Conservation (phyloP, 2,329 filamentous ascomycete species). For the Fusarium verticillioides region DNA sequence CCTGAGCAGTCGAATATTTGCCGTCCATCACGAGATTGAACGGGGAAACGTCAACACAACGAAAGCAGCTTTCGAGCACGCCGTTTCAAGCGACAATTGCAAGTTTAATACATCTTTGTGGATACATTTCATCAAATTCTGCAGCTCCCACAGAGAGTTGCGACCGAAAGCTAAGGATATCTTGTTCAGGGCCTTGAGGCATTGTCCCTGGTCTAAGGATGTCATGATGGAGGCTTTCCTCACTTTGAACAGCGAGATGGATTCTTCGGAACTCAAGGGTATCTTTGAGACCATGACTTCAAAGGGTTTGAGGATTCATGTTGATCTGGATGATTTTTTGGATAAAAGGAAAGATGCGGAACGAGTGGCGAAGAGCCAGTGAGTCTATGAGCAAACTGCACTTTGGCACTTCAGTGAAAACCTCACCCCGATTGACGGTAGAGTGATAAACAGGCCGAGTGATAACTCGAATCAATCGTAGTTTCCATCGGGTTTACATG, state of each 20-base stretch:
- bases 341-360: constrained; percentile 43
- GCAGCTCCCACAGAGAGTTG: constrained; percentile 51
- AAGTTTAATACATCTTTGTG: constrained; percentile 58
- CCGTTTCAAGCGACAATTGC: constrained; percentile 55
- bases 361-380: too few species aligned
- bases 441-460: too few species aligned
- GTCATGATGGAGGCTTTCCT: constrained; percentile 64
- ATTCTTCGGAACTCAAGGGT: constrained; percentile 59
- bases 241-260: constrained; percentile 57
- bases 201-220: constrained; percentile 62
- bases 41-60: constrained; percentile 62
- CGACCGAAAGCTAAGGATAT: constrained; percentile 58
- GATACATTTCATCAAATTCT: constrained; percentile 63
- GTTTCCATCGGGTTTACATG: too few species aligned
- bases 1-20: constrained; percentile 59
- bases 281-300: constrained; percentile 60
- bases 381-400: too few species aligned
- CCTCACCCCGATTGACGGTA: too few species aligned
- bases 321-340: constrained; percentile 63
- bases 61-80: constrained; percentile 63
- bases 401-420: too few species aligned
- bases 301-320: constrained; percentile 62
- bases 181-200: constrained; percentile 59
- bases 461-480: too few species aligned
- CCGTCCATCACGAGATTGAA: constrained; percentile 62